Conservation (phyloP, 73 alveolate genomes). For the Paramecium octaurelia region DNA sequence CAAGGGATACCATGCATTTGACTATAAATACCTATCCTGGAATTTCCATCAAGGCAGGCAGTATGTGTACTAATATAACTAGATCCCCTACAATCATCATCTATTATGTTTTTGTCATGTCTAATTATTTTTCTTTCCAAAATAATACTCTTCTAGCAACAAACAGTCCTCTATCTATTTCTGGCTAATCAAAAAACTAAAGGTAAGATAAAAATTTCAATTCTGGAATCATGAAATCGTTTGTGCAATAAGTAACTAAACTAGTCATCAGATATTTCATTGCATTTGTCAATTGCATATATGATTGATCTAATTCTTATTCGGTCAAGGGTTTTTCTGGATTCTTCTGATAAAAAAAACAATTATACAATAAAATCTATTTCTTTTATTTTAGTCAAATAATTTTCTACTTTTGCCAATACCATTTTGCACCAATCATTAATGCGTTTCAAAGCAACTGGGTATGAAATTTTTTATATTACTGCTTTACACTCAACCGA, state of each 20-base stretch:
- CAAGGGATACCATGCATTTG: background rate
- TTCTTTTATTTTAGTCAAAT: background rate
- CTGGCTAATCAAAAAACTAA: constrained; percentile 20
- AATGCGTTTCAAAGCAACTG: background rate
- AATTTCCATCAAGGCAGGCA: constrained; percentile 8
- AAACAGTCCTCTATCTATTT: constrained; percentile 41
- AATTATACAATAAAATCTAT: constrained; percentile 17
- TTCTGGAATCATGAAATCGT: constrained; percentile 36
- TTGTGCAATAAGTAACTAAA: constrained; percentile 36
- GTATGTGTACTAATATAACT: constrained; percentile 10
- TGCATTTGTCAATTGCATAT: constrained; percentile 11
- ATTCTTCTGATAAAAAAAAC: background rate
- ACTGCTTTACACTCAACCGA: background rate
- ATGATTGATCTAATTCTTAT: constrained; percentile 3
- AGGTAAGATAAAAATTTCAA: background rate
- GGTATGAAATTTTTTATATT: background rate
- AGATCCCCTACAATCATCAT: constrained; percentile 5
- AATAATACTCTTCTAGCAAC: constrained; percentile 47
- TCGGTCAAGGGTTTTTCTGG: constrained; percentile 1
- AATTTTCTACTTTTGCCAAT: constrained; percentile 24
- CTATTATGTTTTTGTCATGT: constrained; percentile 30
- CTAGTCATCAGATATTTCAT: constrained; percentile 45
- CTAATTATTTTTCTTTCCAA: constrained; percentile 34
- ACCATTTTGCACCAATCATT: constrained; percentile 39
- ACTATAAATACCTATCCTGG: background rate